These are phyloP conservation scores for Penicillium paxilli DNA, from an alignment of 495 filamentous ascomycete genomes.

Conservation along the genomic window DNA sequence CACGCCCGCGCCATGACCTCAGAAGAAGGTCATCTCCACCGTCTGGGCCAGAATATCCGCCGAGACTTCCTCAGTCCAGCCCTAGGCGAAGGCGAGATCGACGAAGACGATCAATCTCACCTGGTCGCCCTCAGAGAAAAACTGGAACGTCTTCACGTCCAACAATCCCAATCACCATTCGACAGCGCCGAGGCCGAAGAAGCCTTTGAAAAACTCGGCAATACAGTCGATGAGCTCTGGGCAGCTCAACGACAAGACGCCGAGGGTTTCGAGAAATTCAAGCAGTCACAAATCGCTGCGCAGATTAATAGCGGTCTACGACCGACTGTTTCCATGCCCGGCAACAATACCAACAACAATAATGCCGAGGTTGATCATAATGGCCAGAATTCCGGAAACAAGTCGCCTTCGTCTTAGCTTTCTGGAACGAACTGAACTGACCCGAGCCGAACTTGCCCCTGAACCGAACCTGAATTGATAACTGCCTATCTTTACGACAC, in stretches of 20 bases:
- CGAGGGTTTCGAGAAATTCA: slow-evolving; percentile 62
- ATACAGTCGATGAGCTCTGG: slow-evolving; percentile 53
- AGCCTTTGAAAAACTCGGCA: slow-evolving; percentile 60
- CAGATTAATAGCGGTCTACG: slow-evolving; percentile 54
- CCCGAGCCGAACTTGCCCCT: neutral
- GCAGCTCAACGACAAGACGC: slow-evolving; percentile 56
- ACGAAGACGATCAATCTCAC: slow-evolving; percentile 56
- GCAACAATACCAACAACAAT: too few relatives aligned
- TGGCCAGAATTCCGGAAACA: neutral
- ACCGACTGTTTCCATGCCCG: neutral
- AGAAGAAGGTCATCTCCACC: slow-evolving; percentile 88
- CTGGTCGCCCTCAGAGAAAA: slow-evolving; percentile 56
- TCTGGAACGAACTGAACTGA: too few relatives aligned
- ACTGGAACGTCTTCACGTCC: slow-evolving; percentile 62
- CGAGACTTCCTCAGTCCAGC: slow-evolving; percentile 61
- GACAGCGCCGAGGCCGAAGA: slow-evolving; percentile 54
- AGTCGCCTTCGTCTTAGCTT: neutral
- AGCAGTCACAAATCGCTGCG: slow-evolving; percentile 66
- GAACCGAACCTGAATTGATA: neutral
- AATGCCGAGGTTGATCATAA: neutral
- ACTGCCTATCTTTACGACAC: neutral
- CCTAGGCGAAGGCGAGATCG: slow-evolving; percentile 27
- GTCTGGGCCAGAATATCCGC: slow-evolving; percentile 78
- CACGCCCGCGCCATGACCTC: slow-evolving; percentile 75
- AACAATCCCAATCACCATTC: slow-evolving; percentile 56